phyloP scores from a whole-genome alignment of 2,329 filamentous ascomycete species.

The Arachnomyces sp. region DNA sequence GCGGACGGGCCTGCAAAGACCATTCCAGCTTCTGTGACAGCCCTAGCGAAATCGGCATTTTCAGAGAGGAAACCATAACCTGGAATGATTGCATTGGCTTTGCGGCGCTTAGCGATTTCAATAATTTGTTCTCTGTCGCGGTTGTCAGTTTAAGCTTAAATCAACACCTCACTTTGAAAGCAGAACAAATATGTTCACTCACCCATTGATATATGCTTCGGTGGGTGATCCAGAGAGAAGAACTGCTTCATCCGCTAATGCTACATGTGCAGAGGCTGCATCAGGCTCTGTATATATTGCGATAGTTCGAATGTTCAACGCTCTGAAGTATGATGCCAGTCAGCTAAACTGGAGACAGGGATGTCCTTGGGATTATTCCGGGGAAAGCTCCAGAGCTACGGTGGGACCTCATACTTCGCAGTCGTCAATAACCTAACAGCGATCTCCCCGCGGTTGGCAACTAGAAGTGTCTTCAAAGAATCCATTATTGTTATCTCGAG shows the following conservation, averaged over 20 bases:
- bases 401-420: constrained; percentile 28
- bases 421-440: constrained; percentile 47
- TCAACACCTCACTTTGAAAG: neutral
- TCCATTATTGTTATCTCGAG: constrained; percentile 20
- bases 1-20: constrained; percentile 54
- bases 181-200: neutral
- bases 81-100: constrained; percentile 54
- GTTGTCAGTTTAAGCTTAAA: neutral
- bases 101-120: constrained; percentile 42
- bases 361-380: too few relatives aligned
- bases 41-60: constrained; percentile 53
- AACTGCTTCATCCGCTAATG: constrained; percentile 46
- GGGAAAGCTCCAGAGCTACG: neutral
- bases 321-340: constrained; percentile 14
- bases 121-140: constrained; percentile 34
- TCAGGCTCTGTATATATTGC: constrained; percentile 54
- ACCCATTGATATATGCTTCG: constrained; percentile 44
- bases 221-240: constrained; percentile 42
- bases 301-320: constrained; percentile 45
- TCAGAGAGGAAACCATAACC: constrained; percentile 63
- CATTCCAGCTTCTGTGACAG: constrained; percentile 48
- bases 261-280: constrained; percentile 48
- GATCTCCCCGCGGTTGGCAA: constrained; percentile 56
- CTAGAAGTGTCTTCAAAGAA: constrained; percentile 44
- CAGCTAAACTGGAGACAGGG: neutral